A percentile compares a stretch with the other conserved stretches of the same genome.
phyloP scores from a whole-genome alignment of 129 eudicot genomes.

The Flaveria robusta region DNA sequence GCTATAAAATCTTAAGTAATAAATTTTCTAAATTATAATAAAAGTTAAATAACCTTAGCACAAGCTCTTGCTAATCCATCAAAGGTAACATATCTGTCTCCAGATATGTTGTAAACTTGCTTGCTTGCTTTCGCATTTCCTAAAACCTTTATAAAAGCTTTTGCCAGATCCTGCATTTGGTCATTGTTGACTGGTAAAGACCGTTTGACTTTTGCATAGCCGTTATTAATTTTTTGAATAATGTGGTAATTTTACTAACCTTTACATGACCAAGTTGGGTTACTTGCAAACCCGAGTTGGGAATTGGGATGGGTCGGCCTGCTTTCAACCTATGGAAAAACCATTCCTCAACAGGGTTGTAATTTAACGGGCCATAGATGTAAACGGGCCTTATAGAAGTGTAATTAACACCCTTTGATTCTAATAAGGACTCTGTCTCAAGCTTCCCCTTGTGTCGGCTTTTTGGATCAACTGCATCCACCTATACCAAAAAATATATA shows the following conservation, averaged over 20 bases:
- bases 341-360: slow-evolving; percentile 99
- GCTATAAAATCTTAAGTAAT: background rate
- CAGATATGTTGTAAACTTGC: slow-evolving; percentile 86
- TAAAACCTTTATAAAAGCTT: slow-evolving; percentile 76
- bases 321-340: slow-evolving; percentile 93
- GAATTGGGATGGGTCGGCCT: slow-evolving; percentile 96
- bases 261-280: slow-evolving; percentile 97
- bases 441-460: slow-evolving; percentile 99
- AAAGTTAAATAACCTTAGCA: slow-evolving; percentile 64
- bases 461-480: slow-evolving; percentile 97
- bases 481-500: slow-evolving; percentile 33
- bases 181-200: slow-evolving; percentile 22
- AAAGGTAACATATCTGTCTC: slow-evolving; percentile 93
- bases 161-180: slow-evolving; percentile 76
- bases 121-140: slow-evolving; percentile 90
- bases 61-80: slow-evolving; percentile 98
- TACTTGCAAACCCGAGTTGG: slow-evolving; percentile 83
- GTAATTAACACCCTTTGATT: slow-evolving; percentile 69
- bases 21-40: background rate
- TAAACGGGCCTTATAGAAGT: slow-evolving; percentile 94
- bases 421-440: slow-evolving; percentile 81
- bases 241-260: slow-evolving; percentile 47
- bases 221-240: background rate
- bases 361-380: slow-evolving; percentile 93
- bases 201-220: slow-evolving; percentile 1